Evolutionary conservation across 1,284 basidiomycete species (phyloP).

Genomic region (Trichosporon inkin): DNA sequence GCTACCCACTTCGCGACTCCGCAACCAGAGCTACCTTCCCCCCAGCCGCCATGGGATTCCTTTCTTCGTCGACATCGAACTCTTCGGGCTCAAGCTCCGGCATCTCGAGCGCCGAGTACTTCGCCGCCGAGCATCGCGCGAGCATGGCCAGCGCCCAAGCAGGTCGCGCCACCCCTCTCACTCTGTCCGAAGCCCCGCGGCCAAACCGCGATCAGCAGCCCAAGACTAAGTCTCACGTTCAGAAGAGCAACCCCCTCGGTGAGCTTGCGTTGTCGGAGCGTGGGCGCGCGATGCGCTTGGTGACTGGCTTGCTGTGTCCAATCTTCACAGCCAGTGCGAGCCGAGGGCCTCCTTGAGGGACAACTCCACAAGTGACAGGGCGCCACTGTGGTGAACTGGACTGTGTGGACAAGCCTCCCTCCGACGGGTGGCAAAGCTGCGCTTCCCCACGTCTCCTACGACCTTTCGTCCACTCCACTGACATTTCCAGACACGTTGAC

Average conservation of each 20-base stretch:
- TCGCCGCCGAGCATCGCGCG: conserved; percentile 5
- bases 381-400: no score
- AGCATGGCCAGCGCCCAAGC: conserved; percentile 2
- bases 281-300: no score
- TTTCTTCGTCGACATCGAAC: conserved; percentile 6
- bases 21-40: not conserved
- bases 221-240: not conserved
- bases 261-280: not conserved
- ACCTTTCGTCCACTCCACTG: not conserved
- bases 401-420: no score
- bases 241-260: not conserved
- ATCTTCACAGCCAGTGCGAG: no score
- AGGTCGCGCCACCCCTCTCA: not conserved
- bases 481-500: conserved; percentile 1
- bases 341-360: no score
- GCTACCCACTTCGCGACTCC: not conserved
- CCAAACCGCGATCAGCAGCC: not conserved
- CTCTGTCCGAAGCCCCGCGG: not conserved
- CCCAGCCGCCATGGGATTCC: not conserved
- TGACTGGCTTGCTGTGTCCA: no score
- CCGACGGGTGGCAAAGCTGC: no score
- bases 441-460: not conserved
- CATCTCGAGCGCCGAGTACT: conserved; percentile 5
- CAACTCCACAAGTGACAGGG: no score
- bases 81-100: not conserved